These are phyloP conservation scores for Coccomyxa sp. DNA, from an alignment of 139 green algal species.

Conservation along the genomic window DNA sequence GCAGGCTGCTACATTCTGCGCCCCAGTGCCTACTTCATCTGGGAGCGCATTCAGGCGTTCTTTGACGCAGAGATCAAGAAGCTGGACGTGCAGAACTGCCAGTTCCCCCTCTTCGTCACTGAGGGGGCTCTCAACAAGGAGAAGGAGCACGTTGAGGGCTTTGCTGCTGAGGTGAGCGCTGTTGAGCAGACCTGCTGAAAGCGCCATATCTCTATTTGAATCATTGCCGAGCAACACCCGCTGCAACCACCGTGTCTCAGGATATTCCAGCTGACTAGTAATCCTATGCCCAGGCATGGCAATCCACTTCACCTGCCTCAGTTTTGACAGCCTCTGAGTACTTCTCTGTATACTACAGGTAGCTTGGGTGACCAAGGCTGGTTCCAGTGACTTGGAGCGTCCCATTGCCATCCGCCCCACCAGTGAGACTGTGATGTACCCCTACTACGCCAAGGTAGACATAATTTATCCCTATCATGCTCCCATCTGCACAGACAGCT, in stretches of 20 bases:
- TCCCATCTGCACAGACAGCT: too few species aligned
- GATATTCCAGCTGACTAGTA: too few species aligned
- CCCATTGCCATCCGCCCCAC: slow-evolving; percentile 97
- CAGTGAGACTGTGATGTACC: slow-evolving; percentile 98
- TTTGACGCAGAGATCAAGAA: slow-evolving; percentile 93
- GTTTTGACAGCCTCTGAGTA: too few species aligned
- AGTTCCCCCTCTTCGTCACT: slow-evolving; percentile 99
- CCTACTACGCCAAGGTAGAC: slow-evolving; percentile 73
- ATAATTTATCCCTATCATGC: too few species aligned
- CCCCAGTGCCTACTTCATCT: slow-evolving; percentile 91
- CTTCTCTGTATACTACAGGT: too few species aligned
- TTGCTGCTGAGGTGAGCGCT: slow-evolving; percentile 62
- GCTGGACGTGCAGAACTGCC: slow-evolving; percentile 92
- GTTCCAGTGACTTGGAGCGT: slow-evolving; percentile 85
- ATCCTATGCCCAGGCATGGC: too few species aligned
- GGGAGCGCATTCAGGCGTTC: slow-evolving; percentile 73
- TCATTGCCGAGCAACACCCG: too few species aligned
- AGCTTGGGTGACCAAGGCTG: slow-evolving; percentile 92
- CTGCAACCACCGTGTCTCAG: too few species aligned
- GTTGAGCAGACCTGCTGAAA: not conserved
- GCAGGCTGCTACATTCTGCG: slow-evolving; percentile 96
- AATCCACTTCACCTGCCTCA: too few species aligned
- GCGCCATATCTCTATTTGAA: too few species aligned
- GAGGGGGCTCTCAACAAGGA: slow-evolving; percentile 92
- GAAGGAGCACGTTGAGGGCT: slow-evolving; percentile 98